Evolutionary conservation across 371 early-diverging fungal species (phyloP).

Genomic region (Mucor piriformis): DNA sequence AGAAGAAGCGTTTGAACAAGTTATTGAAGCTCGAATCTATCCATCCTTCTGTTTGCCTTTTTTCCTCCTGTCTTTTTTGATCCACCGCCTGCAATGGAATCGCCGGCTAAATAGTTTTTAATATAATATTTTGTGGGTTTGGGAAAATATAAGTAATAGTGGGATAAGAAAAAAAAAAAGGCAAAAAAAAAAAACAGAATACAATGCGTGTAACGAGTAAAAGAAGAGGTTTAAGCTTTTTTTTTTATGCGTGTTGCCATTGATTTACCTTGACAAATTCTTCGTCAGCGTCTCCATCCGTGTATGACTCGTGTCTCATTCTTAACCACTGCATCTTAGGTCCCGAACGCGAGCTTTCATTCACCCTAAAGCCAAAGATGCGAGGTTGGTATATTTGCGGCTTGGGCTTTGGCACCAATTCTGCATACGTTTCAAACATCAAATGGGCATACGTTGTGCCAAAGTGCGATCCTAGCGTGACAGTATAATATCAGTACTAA

Average conservation of each 20-base stretch:
- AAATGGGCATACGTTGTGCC: slow-evolving; percentile 95
- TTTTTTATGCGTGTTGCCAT: background rate
- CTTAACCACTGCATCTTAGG: slow-evolving; percentile 85
- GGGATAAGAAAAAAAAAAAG: background rate
- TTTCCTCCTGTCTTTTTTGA: slow-evolving; percentile 14
- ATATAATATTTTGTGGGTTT: too few relatives aligned
- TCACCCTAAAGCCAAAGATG: slow-evolving; percentile 85
- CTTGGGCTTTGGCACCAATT: slow-evolving; percentile 64
- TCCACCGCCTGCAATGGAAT: slow-evolving; percentile 27
- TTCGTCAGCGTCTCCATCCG: slow-evolving; percentile 29
- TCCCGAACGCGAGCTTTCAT: slow-evolving; percentile 60
- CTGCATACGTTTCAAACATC: slow-evolving; percentile 84
- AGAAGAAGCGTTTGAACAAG: slow-evolving; percentile 44
- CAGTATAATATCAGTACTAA: background rate
- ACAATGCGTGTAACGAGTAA: background rate
- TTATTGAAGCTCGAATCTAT: slow-evolving; percentile 31
- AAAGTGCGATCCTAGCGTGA: slow-evolving; percentile 82
- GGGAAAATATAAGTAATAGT: background rate
- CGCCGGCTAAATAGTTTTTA: slow-evolving; percentile 7
- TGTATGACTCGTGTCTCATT: slow-evolving; percentile 49
- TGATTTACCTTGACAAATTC: slow-evolving; percentile 25
- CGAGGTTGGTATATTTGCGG: slow-evolving; percentile 71
- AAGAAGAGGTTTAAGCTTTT: background rate
- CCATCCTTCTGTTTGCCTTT: slow-evolving; percentile 26
- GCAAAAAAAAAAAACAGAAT: background rate